Conservation (phyloP, 169 alveolate genomes). For the Perkinsus marinus region DNA sequence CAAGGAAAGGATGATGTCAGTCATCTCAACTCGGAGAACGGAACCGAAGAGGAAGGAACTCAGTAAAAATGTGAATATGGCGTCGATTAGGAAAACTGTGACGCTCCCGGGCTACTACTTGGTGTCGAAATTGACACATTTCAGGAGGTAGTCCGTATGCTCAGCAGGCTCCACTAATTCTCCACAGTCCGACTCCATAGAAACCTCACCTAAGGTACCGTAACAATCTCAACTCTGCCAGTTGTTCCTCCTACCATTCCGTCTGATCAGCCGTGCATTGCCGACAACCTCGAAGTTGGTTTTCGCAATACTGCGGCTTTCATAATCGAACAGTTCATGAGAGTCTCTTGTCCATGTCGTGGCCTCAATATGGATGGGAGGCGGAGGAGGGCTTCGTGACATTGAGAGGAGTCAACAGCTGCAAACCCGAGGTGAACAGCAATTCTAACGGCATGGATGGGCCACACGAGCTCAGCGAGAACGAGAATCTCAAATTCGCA, state of each 20-base stretch:
- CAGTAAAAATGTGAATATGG: not conserved
- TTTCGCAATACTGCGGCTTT: conserved; percentile 45
- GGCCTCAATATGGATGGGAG: conserved; percentile 15
- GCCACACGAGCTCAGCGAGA: too few species aligned
- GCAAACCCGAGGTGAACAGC: too few species aligned
- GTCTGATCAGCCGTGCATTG: not conserved
- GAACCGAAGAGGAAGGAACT: too few species aligned
- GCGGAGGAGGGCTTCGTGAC: not conserved
- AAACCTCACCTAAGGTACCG: not conserved
- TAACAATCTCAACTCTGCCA: too few species aligned
- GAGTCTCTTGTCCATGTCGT: conserved; percentile 85
- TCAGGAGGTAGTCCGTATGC: not conserved
- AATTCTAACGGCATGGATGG: too few species aligned
- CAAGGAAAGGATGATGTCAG: too few species aligned
- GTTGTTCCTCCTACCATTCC: not conserved
- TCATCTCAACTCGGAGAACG: too few species aligned
- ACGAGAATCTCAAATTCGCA: too few species aligned
- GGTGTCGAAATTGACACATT: not conserved
- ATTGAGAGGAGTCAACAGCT: too few species aligned
- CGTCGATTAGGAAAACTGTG: not conserved
- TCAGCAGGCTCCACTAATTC: not conserved
- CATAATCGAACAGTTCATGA: conserved; percentile 86
- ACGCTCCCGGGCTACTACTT: not conserved
- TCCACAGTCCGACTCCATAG: not conserved
- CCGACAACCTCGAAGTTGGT: not conserved